Evolutionary conservation across 805 yeast species (phyloP).

Genomic region (Wickerhamomyces canadensis): DNA sequence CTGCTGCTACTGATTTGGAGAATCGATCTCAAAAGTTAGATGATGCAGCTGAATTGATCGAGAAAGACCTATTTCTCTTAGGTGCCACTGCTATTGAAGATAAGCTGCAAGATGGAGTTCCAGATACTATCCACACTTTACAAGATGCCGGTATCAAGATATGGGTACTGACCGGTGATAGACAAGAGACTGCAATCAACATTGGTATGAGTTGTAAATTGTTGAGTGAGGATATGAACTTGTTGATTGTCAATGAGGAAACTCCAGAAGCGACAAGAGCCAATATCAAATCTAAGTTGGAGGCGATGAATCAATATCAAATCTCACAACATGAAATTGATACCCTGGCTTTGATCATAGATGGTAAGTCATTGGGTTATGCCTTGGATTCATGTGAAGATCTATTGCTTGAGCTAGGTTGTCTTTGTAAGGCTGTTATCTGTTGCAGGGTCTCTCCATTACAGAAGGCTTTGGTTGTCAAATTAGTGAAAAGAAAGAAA

Average conservation of each 20-base stretch:
- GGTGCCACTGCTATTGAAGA: constrained; percentile 99
- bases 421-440: constrained; percentile 88
- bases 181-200: constrained; percentile 97
- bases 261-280: constrained; percentile 67
- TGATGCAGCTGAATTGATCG: constrained; percentile 85
- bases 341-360: constrained; percentile 84
- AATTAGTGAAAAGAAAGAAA: constrained; percentile 82
- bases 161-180: constrained; percentile 97
- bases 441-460: constrained; percentile 98
- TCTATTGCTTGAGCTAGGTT: constrained; percentile 70
- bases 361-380: constrained; percentile 83
- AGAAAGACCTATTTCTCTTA: constrained; percentile 66
- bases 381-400: constrained; percentile 86
- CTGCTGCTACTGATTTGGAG: constrained; percentile 78
- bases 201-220: constrained; percentile 98
- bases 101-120: constrained; percentile 96
- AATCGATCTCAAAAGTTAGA: constrained; percentile 74
- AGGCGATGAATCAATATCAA: constrained; percentile 64
- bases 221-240: constrained; percentile 91
- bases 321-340: constrained; percentile 64
- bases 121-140: constrained; percentile 90
- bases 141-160: constrained; percentile 96
- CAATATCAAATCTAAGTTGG: constrained; percentile 69
- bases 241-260: constrained; percentile 84
- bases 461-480: constrained; percentile 94